Percentiles rank a stretch among this genome's conserved stretches.
phyloP scores from a whole-genome alignment of 2,329 filamentous ascomycete species.

The Fusarium duplospermum region DNA sequence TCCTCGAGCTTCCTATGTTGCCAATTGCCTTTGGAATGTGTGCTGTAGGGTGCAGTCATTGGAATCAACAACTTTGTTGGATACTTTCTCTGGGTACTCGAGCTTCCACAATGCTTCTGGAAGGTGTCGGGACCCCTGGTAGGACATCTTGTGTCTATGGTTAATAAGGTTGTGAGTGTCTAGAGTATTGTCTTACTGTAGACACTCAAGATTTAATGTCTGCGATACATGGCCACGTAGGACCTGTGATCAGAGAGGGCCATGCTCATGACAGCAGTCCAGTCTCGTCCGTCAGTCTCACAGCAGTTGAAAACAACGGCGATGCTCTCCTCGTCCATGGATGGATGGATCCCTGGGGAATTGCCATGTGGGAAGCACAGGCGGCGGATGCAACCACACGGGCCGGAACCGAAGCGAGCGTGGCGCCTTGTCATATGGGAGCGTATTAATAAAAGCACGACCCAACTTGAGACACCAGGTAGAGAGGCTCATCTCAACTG shows the following conservation, averaged over 20 bases:
- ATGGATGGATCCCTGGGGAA: constrained; percentile 24
- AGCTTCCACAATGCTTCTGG: constrained; percentile 16
- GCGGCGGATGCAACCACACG: constrained; percentile 23
- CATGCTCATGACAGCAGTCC: neutral
- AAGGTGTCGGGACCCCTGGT: constrained; percentile 15
- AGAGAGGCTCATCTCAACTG: neutral
- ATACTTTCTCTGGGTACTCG: neutral
- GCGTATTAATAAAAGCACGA: constrained; percentile 17
- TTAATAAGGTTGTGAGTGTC: neutral
- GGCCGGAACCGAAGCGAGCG: constrained; percentile 22
- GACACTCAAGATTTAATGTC: neutral
- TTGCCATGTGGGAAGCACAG: constrained; percentile 43
- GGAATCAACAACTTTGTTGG: neutral
- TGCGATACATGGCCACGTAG: neutral
- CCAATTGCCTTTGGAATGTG: neutral
- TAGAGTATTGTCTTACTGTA: neutral
- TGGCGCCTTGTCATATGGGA: constrained; percentile 12
- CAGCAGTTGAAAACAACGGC: neutral
- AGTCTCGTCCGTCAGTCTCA: neutral
- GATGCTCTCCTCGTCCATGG: neutral
- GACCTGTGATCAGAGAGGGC: neutral
- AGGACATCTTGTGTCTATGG: neutral
- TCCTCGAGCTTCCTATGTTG: neutral
- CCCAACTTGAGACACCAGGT: constrained; percentile 1
- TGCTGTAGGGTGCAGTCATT: neutral